Percentiles rank a stretch among this genome's conserved stretches.
phyloP scores from a whole-genome alignment of 768 basidiomycete genomes.

The Podaxis sp. region DNA sequence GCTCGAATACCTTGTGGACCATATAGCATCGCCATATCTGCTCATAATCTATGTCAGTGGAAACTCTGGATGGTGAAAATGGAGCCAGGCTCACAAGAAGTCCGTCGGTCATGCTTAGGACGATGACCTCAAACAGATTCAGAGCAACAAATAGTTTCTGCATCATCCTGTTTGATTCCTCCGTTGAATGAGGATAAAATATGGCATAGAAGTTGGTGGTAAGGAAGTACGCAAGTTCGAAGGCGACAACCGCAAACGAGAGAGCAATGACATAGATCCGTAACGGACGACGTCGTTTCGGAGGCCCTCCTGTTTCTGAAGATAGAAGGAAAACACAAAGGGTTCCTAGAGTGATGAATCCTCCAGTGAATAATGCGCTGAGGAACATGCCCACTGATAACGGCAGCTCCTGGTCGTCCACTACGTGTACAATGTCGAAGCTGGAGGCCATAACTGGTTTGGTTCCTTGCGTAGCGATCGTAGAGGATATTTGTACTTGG shows the following conservation, averaged over 20 bases:
- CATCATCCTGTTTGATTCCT: not conserved
- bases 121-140: not conserved
- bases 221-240: not conserved
- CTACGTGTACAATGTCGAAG: no score
- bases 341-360: not conserved
- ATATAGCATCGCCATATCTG: constrained; percentile 10
- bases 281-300: not conserved
- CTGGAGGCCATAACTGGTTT: no score
- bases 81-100: not conserved
- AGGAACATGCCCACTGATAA: not conserved
- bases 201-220: not conserved
- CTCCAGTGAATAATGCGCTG: not conserved
- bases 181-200: not conserved
- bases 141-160: not conserved
- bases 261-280: not conserved
- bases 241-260: not conserved
- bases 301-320: not conserved
- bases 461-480: no score
- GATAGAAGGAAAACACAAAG: not conserved
- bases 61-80: not conserved
- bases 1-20: not conserved
- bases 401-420: no score
- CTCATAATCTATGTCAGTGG: not conserved
- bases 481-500: no score
- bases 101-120: not conserved